Evolutionary conservation across 768 basidiomycete species (phyloP), one percentile per base, ranked within the genome.

Genomic region (Asterophora parasitica): DNA sequence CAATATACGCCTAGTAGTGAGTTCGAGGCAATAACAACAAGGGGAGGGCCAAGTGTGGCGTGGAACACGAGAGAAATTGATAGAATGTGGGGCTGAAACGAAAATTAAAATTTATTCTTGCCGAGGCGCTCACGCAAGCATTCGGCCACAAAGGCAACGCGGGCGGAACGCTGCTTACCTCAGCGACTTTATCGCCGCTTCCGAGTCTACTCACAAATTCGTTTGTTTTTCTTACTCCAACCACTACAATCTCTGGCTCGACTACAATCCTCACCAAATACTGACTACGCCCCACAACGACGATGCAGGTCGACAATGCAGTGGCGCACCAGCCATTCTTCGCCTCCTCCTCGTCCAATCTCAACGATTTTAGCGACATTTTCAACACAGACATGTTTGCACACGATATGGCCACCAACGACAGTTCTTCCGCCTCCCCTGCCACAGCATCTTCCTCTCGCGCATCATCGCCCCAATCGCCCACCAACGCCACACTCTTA

Each of bases 351-450:
- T 50, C 57, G 23, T 23, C 23, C 23, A 31, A 12, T 42, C 46
- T 53, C 46, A 59, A 70, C 32, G 72, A 78, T 55, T 67, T 84
- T 57, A 76, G 73, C 61, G 82, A 86, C 58, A 76, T 83, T 55
- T 78, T 87, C 66, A 78, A 86, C 61, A 71, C 82, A 42, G 85
- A 87, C 51, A 72, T 81, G 47, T 74, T 79, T 46, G 61, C 60
- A 23, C 62, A 62, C 53, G 63, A 58, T 45, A 53, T 62, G 36
- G 52, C 61, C 43, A 53, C 56, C 7, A n/a, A n/a, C n/a, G 48
- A 56, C 35, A 12, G 53, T 42, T 33, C 53, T 48, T 33, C 20
- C 53, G 16, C 38, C 20, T 69, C 73, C 0, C 58, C 69, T n/a
- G 60, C 72, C 13, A 67, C 73, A 6, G 61, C 69, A 16, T 56